Percentiles rank a stretch among this genome's conserved stretches.
phyloP scores from a whole-genome alignment of 2,329 filamentous ascomycete species.

The Rutstroemia sp. region DNA sequence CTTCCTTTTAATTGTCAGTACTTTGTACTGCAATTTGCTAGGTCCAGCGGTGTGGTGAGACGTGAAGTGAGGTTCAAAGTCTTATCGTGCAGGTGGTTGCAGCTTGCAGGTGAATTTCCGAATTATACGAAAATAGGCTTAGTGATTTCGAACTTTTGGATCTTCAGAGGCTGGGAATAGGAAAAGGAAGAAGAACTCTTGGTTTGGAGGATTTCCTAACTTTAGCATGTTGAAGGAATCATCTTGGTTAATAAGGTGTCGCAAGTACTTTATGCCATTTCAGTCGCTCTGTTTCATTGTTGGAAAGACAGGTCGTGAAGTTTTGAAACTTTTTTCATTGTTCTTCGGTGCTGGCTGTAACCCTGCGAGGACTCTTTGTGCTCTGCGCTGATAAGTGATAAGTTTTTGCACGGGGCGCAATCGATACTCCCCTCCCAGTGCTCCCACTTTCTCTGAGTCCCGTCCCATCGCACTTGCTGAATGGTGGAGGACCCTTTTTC shows the following conservation, averaged over 20 bases:
- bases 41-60: conserved; percentile 8
- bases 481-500: no score
- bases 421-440: no score
- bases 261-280: not conserved
- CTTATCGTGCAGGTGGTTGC: conserved; percentile 6
- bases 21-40: not conserved
- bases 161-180: not conserved
- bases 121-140: conserved; percentile 9
- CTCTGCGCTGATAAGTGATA: no score
- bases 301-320: no score
- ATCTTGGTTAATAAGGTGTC: not conserved
- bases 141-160: not conserved
- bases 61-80: conserved; percentile 7
- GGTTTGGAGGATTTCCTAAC: not conserved
- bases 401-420: no score
- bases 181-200: not conserved
- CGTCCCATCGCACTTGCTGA: no score
- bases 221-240: not conserved
- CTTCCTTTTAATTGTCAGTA: conserved; percentile 2
- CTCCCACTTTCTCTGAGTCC: no score
- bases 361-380: no score
- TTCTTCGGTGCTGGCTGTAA: no score
- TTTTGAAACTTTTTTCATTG: no score
- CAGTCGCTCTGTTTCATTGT: conserved; percentile 4
- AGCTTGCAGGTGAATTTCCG: conserved; percentile 6